Percentiles rank a stretch among this genome's conserved stretches.
Conservation (phyloP, 2,329 filamentous ascomycete genomes). For the Alternaria incomplexa region DNA sequence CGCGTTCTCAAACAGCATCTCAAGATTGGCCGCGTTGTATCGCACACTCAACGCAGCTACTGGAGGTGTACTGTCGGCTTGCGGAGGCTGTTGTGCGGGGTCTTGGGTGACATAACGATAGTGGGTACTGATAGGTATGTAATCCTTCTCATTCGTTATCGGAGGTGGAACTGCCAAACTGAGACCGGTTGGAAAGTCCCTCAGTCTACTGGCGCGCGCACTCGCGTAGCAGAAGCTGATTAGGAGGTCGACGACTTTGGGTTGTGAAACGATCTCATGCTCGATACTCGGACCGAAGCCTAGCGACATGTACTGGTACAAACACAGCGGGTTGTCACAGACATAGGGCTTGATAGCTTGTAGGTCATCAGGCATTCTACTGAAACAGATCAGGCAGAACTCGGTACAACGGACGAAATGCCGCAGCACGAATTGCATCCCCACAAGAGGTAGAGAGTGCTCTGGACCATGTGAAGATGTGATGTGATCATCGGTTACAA, state of each 20-base stretch:
- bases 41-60: conserved; percentile 16
- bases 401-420: conserved; percentile 82
- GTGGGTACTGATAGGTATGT: neutral
- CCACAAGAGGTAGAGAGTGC: conserved; percentile 62
- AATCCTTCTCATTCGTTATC: conserved; percentile 23
- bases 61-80: neutral
- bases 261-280: conserved; percentile 79
- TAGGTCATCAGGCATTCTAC: conserved; percentile 67
- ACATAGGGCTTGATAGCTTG: conserved; percentile 77
- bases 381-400: conserved; percentile 86
- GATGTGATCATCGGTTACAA: conserved; percentile 61
- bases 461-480: conserved; percentile 34
- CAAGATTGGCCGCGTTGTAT: conserved; percentile 47
- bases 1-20: conserved; percentile 53
- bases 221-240: conserved; percentile 79
- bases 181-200: conserved; percentile 64
- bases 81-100: neutral
- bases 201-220: conserved; percentile 52
- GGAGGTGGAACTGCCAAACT: conserved; percentile 58
- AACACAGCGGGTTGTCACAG: conserved; percentile 74
- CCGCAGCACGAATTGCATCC: conserved; percentile 77
- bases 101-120: neutral
- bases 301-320: conserved; percentile 88
- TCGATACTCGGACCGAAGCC: conserved; percentile 86
- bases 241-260: conserved; percentile 83